Evolutionary conservation across 2,329 filamentous ascomycete species (phyloP).

Genomic region (Fusarium mexicanum): DNA sequence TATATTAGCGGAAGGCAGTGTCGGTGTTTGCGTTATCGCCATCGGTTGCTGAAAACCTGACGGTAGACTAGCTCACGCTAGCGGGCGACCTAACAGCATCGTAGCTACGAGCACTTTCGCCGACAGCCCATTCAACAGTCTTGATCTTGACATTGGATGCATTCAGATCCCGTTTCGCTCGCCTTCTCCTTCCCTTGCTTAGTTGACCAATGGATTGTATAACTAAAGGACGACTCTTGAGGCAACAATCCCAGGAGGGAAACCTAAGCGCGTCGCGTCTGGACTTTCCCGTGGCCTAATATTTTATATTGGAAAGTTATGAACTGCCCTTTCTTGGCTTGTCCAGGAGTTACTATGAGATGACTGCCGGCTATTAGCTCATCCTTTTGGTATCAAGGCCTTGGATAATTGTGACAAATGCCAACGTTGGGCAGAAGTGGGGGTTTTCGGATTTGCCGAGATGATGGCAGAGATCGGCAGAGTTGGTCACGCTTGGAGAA

Average conservation of each 20-base stretch:
- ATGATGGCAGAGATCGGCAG: not conserved
- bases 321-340: no score
- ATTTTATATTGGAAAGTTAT: no score
- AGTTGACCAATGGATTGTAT: not conserved
- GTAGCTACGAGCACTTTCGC: not conserved
- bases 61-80: not conserved
- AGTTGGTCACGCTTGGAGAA: not conserved
- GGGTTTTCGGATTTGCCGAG: not conserved
- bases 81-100: not conserved
- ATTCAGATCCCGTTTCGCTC: not conserved
- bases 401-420: not conserved
- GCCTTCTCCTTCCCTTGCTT: not conserved
- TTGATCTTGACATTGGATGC: not conserved
- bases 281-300: not conserved
- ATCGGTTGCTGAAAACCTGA: not conserved
- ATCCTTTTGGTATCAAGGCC: fast-evolving
- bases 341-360: not conserved
- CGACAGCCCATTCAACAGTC: not conserved
- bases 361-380: not conserved
- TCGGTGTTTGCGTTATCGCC: not conserved
- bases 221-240: not conserved
- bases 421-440: not conserved
- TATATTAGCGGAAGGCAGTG: fast-evolving
- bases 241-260: fast-evolving
- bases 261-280: not conserved